These are phyloP conservation scores for Saksenaea vasiformis DNA, from an alignment of 371 early-diverging fungal genomes.

Conservation along the genomic window DNA sequence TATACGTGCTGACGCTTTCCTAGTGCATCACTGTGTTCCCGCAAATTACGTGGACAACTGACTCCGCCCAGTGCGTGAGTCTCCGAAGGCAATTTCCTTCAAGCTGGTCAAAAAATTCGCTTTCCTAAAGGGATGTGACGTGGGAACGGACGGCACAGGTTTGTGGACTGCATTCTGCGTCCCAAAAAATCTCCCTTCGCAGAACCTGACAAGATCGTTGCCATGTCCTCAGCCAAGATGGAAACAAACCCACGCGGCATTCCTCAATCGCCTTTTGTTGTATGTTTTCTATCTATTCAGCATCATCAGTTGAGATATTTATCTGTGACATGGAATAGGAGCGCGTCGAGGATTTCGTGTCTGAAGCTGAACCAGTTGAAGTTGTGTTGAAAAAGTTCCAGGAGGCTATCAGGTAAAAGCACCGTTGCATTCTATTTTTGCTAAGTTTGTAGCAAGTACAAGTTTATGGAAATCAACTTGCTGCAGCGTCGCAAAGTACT, in stretches of 20 bases:
- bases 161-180: background rate
- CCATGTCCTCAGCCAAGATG: constrained; percentile 31
- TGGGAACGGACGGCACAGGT: too few species aligned
- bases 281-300: constrained; percentile 27
- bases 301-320: background rate
- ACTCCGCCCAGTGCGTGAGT: too few species aligned
- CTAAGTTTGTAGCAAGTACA: constrained; percentile 79
- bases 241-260: constrained; percentile 92
- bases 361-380: constrained; percentile 73
- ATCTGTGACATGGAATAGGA: constrained; percentile 51
- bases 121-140: too few species aligned
- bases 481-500: constrained; percentile 80
- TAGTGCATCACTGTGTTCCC: too few species aligned
- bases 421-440: background rate
- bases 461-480: constrained; percentile 93
- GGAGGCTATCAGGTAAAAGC: constrained; percentile 81
- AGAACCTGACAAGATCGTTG: background rate
- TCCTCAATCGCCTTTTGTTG: constrained; percentile 95
- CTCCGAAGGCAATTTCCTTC: too few species aligned
- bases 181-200: too few species aligned
- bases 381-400: constrained; percentile 87
- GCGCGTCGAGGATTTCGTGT: constrained; percentile 87
- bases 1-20: too few species aligned
- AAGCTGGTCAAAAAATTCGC: too few species aligned
- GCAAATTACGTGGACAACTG: too few species aligned